Evolutionary conservation across 768 basidiomycete genomes (phyloP), one percentile per base, ranked within the genome.

Genomic region (Trametes elegans): DNA sequence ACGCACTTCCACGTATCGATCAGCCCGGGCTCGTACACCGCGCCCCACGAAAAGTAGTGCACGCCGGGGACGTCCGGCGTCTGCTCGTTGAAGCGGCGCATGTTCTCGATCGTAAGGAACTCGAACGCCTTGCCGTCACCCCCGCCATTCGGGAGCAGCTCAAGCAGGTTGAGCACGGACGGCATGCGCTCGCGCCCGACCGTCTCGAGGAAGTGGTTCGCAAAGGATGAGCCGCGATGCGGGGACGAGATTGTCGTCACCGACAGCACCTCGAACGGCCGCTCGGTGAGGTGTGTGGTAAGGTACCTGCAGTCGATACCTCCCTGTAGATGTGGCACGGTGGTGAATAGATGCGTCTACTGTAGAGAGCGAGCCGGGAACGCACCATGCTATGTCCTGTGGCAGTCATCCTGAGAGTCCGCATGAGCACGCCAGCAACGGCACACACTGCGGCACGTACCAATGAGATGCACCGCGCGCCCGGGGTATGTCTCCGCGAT

Each of bases 81-180:
- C 31, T 86, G 78, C 52, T 88, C 82, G 66, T 99, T 99, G 73
- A 99, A 99, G 46, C 78, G 71, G 31, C 79, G 79, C 96, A 98
- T 99, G 57, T 83, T 85, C 26, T 87, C 84, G 7, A 86, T 70
- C 0, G 93, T 95, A 40, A 99, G 82, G 53, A 79, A 88, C 64
- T 93, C 85, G 59, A 99, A 98, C 4, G 97, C 97, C 59, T 84
- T 87, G 7, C 97, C 97, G 60, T 98, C 95, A 9, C 97, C 97
- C 1, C 92, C 91, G 9, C 95, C 91, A 54, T 90, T 96, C 0
- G 95, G 90, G 3, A 93, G 80, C 36, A 97, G 67, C 59, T 93
- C 88, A 19, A 99, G 81, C 14, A 90, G 74, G 18, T 84, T 78
- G 26, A 91, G 75, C 14, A 91, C 79, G 3, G 82, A 81, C 18